Evolutionary conservation across 805 yeast species (phyloP).

Genomic region (Ogataea zsoltii): DNA sequence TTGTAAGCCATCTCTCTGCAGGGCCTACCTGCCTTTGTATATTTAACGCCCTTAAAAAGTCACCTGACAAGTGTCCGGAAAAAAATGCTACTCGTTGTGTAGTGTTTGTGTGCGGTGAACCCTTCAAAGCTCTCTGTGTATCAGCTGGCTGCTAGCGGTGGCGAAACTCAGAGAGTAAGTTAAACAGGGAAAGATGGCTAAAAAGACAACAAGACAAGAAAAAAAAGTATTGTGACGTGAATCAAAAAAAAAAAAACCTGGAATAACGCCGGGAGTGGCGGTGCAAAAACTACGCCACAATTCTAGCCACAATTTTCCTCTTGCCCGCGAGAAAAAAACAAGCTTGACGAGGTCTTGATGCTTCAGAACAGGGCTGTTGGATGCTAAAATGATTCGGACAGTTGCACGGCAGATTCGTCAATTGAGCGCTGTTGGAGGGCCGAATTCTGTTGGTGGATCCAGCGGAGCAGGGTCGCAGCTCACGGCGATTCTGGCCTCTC

Average conservation of each 20-base stretch:
- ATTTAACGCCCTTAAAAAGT: neutral
- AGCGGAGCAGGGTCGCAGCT: constrained; percentile 5
- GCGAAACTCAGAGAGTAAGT: no score
- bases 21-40: neutral
- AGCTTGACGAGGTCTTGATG: no score
- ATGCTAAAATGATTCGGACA: no score
- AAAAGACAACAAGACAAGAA: constrained; percentile 4
- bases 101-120: no score
- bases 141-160: neutral
- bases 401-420: no score
- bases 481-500: constrained; percentile 40
- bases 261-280: constrained; percentile 6
- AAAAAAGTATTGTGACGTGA: constrained; percentile 1
- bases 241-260: neutral
- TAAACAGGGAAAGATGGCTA: no score
- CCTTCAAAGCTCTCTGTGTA: neutral
- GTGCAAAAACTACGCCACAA: neutral
- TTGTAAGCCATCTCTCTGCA: neutral
- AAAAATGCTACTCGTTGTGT: no score
- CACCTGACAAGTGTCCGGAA: neutral
- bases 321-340: no score
- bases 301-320: neutral
- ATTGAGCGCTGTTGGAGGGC: no score
- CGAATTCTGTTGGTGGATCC: no score
- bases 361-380: no score